Evolutionary conservation across 805 yeast species (phyloP), one percentile per base, ranked within the genome.

Genomic region (Suhomyces canberraensis): DNA sequence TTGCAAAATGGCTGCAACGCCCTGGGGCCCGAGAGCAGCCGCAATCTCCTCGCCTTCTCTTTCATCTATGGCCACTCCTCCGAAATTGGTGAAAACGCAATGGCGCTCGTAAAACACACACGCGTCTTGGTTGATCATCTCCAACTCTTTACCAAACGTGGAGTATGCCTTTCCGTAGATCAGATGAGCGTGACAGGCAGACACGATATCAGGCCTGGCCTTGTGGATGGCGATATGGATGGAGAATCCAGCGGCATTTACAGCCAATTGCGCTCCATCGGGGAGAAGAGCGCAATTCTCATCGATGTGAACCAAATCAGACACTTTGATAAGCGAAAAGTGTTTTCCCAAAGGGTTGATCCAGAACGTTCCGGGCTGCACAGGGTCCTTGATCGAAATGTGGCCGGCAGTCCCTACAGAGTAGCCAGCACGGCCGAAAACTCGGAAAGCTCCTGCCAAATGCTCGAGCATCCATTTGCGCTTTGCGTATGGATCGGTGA

Each of bases 291-390:
- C 56, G 13, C 73, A 68, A 8, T 56, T 41, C 29, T 53, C 60
- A 40, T 61, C 66, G 17, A 64, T 57, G 42, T 65, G 72, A 14
- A 66, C 70, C 52, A 66, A 49, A 44, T 66, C 71, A 29, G 56
- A 46, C 11, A 68, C 69, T 31, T 56, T 61, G 31, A 66, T 58
- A 31, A 66, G 45, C 11, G 61, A 64, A 44, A 84, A 87, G 59
- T 87, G 95, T 46, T 71, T 73, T n/a, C 84, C 91, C 45, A 87
- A 65, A 4, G 96, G 95, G 61, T 87, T 87, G 56, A 87, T 84
- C 95, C 95, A 87, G 58, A 87, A 87, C 3, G 91, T 84, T 31
- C 69, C 57, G n/a, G 83, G 83, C 45, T 81, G 78, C 29, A 84
- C 78, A 3, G 96, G 95, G 52, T 87, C 96, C 48, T 93, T 73